Evolutionary conservation across 306 rosid species (phyloP).

Genomic region (Fagus crenata): DNA sequence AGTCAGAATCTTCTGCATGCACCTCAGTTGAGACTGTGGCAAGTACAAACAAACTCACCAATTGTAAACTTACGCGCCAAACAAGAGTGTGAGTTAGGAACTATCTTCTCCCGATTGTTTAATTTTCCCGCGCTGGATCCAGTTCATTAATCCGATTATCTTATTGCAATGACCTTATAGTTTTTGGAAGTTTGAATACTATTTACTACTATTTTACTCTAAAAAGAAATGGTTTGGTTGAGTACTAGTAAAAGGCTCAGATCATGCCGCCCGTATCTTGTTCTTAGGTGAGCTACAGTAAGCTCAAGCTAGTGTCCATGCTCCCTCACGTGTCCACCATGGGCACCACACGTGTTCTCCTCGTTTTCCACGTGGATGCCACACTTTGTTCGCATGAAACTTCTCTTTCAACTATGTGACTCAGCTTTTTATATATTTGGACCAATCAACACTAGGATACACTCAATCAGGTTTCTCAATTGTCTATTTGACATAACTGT

Average conservation of each 20-base stretch:
- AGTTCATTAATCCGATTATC: not conserved
- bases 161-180: not conserved
- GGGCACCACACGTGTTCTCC: not conserved
- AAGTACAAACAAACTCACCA: not conserved
- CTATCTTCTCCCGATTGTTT: not conserved
- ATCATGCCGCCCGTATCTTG: not conserved
- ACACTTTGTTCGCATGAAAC: not conserved
- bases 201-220: not conserved
- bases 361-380: not conserved
- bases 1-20: no score
- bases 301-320: not conserved
- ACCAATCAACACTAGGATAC: no score
- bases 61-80: not conserved
- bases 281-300: not conserved
- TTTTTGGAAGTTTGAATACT: not conserved
- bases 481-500: no score
- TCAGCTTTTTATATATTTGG: no score
- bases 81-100: not conserved
- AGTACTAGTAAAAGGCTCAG: not conserved
- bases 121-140: not conserved
- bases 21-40: not conserved
- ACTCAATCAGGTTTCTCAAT: no score
- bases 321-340: not conserved
- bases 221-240: not conserved
- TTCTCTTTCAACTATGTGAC: not conserved